Base-by-base conservation (phyloP, 805 yeast species). In the Brettanomyces anomalus region DNA sequence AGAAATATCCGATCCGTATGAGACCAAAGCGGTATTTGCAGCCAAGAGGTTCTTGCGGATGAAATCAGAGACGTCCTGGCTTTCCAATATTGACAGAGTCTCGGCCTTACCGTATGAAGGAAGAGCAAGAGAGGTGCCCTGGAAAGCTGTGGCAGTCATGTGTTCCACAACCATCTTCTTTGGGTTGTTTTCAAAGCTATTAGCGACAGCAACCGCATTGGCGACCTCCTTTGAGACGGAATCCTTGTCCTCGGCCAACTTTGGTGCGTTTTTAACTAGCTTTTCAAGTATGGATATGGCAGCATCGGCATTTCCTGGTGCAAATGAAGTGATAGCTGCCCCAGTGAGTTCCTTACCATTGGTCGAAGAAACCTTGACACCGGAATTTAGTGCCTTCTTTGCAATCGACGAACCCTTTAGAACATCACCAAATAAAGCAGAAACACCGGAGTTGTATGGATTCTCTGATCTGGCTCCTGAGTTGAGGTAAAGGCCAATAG, bases 401-500 rank as follows among this genome's bases (percentile, higher is more conserved):
- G 69, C 56, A 36, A 46, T 40, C 46, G 60, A 55, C 26, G 67
- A 54, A 10, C 60, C 52, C 33, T 63, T 59, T 57, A 82, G 67
- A 19, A 74, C 62, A 46, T 71, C 65, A 60, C 81, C 67, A 50
- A 78, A 69, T 53, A 85, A 66, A 49, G 81, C 75, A 43, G 90
- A 76, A 42, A 81, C 77, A 76, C 95, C 95, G 54, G 85, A 84
- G 70, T 79, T 81, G 76, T 78, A 83, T 36, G 85, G 71, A 65
- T 81, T 83, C 65, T 85, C 95, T 42, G 83, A 64, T 61, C 88
- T 71, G 40, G 90, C 78, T 62, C 95, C 95, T 41, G 88, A 84
- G 52, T 81, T 83, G 59, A 72, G 68, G 62, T 72, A 84, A 45
- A 81, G 64, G 64, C 93, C 90, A 52, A 81, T 70, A 32, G 86